Percentiles rank a stretch among this genome's conserved stretches.
These are phyloP conservation scores for Beauveria caledonica DNA, from an alignment of 2,329 filamentous ascomycete species.

Conservation along the genomic window DNA sequence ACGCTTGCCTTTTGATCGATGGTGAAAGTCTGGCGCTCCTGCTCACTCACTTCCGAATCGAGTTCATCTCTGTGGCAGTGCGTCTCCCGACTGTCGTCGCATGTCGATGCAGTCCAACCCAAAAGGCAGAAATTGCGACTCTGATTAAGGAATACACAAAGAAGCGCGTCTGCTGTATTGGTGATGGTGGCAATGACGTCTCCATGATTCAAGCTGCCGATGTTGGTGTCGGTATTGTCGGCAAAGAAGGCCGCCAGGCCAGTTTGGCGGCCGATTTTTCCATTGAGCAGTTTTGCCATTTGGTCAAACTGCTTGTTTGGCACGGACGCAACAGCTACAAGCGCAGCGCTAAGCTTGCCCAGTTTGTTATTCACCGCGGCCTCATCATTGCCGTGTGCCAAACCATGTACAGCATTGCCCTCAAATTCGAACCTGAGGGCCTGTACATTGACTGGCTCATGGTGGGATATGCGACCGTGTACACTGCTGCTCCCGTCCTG, in stretches of 20 bases:
- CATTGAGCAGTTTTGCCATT: conserved; percentile 88
- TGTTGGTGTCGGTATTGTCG: conserved; percentile 94
- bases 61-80: conserved; percentile 86
- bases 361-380: conserved; percentile 96
- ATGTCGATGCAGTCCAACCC: conserved; percentile 91
- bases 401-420: conserved; percentile 93
- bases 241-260: conserved; percentile 93
- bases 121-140: conserved; percentile 89
- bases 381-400: conserved; percentile 93
- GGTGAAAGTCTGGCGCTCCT: conserved; percentile 83
- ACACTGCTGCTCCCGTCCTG: conserved; percentile 89
- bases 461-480: conserved; percentile 92
- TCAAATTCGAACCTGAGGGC: conserved; percentile 86
- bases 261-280: conserved; percentile 94
- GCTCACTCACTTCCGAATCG: conserved; percentile 69
- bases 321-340: conserved; percentile 98
- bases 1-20: conserved; percentile 84
- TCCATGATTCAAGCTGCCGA: conserved; percentile 99
- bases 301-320: conserved; percentile 97
- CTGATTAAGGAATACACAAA: conserved; percentile 87
- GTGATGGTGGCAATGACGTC: conserved; percentile 96
- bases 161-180: conserved; percentile 95
- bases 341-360: conserved; percentile 85
- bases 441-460: conserved; percentile 95
- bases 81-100: conserved; percentile 86